A percentile compares a stretch with the other conserved stretches of the same genome.
These are phyloP conservation scores for Kondoa malvinella DNA, from an alignment of 768 basidiomycete genomes.

Conservation along the genomic window DNA sequence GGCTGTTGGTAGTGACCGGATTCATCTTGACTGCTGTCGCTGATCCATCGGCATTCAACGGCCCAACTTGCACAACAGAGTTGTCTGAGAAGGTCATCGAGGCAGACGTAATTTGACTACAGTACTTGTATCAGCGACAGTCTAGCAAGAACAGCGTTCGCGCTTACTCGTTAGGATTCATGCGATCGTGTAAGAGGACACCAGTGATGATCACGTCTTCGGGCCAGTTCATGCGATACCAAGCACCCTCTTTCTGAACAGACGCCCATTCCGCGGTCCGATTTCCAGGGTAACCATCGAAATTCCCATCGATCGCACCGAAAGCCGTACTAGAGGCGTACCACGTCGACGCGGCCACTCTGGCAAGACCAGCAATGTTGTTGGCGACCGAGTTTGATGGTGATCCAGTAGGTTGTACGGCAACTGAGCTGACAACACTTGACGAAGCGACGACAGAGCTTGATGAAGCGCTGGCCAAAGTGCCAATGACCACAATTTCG, in stretches of 20 bases:
- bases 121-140: conserved; percentile 12
- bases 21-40: conserved; percentile 15
- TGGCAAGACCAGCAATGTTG: conserved; percentile 1
- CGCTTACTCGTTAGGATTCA: background rate
- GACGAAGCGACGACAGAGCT: background rate
- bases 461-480: background rate
- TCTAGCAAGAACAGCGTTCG: background rate
- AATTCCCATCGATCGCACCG: background rate
- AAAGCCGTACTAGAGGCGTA: background rate
- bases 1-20: conserved; percentile 14
- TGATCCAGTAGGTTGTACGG: background rate
- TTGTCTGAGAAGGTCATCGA: conserved; percentile 13
- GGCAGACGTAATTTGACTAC: conserved; percentile 16
- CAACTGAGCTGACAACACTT: background rate
- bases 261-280: conserved; percentile 16
- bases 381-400: background rate
- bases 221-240: conserved; percentile 11
- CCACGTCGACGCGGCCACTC: background rate
- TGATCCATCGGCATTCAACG: conserved; percentile 16
- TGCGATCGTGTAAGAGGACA: background rate
- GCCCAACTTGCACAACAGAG: background rate
- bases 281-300: conserved; percentile 7
- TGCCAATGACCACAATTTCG: conserved; percentile 11
- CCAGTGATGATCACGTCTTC: background rate
- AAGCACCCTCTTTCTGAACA: conserved; percentile 8